Conservation (phyloP, 2,329 filamentous ascomycete genomes). For the Colletotrichum spinosum region DNA sequence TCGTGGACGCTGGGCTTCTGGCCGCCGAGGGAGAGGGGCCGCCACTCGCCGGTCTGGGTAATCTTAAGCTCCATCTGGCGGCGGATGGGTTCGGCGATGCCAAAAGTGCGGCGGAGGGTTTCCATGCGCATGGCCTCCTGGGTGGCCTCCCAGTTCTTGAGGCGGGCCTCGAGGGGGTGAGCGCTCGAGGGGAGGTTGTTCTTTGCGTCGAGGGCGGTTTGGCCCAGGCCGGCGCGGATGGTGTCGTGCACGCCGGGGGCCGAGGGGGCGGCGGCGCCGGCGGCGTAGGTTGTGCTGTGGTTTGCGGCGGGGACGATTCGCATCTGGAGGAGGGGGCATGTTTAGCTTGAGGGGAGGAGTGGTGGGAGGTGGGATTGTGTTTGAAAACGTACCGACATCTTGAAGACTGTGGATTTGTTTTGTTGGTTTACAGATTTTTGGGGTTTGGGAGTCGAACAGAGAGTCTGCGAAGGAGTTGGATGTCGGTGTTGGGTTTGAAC, state of each 20-base stretch:
- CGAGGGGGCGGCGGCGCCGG: constrained; percentile 82
- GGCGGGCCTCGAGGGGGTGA: constrained; percentile 92
- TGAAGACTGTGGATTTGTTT: constrained; percentile 41
- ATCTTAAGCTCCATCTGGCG: constrained; percentile 97
- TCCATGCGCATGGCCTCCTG: constrained; percentile 92
- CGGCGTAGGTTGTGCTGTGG: constrained; percentile 75
- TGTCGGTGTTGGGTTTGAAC: constrained; percentile 10
- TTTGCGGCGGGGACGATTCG: constrained; percentile 82
- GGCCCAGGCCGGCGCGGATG: constrained; percentile 84
- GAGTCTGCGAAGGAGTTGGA: neutral
- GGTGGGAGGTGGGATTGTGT: constrained; percentile 7
- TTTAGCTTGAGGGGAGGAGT: constrained; percentile 28
- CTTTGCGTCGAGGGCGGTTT: constrained; percentile 63
- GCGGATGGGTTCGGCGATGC: constrained; percentile 91
- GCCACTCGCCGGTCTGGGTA: constrained; percentile 82
- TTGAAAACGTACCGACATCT: constrained; percentile 59
- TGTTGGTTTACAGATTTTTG: neutral
- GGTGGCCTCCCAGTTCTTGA: constrained; percentile 89
- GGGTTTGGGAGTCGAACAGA: neutral
- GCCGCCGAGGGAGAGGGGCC: constrained; percentile 76
- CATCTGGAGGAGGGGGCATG: constrained; percentile 60
- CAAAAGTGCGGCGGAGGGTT: constrained; percentile 86
- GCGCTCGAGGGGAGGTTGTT: constrained; percentile 57
- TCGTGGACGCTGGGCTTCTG: constrained; percentile 78
- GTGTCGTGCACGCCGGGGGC: constrained; percentile 95